Base-by-base conservation (phyloP, 805 yeast species). In the Zygotorulaspora chibaensis region DNA sequence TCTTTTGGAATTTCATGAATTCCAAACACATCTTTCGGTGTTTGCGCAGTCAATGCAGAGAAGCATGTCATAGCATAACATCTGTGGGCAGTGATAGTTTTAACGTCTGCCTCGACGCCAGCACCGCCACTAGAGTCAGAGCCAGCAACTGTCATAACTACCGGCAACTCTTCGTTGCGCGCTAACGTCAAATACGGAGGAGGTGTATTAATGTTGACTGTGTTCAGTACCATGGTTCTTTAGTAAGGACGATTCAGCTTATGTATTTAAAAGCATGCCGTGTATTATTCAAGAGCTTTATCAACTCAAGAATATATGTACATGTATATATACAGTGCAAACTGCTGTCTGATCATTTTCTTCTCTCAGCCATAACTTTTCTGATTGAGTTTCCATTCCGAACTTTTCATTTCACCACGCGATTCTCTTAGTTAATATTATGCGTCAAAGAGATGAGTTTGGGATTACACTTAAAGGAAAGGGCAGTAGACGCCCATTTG, bases 41-140 rank as follows among this genome's bases (percentile, higher is more conserved):
- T 86, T 58, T 88, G 96, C 6, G 89, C 84, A 0, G 95, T 87
- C 47, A 88, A 65, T 2, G 89, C 90, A 8, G 89, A 77, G 37
- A 86, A 80, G 56, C 89, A 83, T 0, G 90, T 84, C 62, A 83
- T 66, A 0, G 86, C 96, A 57, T 81, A 85, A 41, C 87, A 87
- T 12, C 79, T 77, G 56, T 84, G 86, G 1, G 85, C 84, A 2
- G 84, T 72, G 44, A 87, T 76, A 0, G 96, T 81, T 66, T 88
- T 88, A 31, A 87, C 61, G 61, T 87, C 96, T 0, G 96, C 96
- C 62, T 87, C 96, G 40, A 87, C 81, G 2, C 96, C 96, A 2
- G 96, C 96, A 3, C 96, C 96, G 2, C 96, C 96, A 9, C 91
- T 83, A 36, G 82, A 77, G 61, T 87, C 96, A 0, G 91, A 83